Evolutionary conservation across 257 asterid genomes (phyloP), one percentile per base, ranked within the genome.

Genomic region (Penstemon newberryi): DNA sequence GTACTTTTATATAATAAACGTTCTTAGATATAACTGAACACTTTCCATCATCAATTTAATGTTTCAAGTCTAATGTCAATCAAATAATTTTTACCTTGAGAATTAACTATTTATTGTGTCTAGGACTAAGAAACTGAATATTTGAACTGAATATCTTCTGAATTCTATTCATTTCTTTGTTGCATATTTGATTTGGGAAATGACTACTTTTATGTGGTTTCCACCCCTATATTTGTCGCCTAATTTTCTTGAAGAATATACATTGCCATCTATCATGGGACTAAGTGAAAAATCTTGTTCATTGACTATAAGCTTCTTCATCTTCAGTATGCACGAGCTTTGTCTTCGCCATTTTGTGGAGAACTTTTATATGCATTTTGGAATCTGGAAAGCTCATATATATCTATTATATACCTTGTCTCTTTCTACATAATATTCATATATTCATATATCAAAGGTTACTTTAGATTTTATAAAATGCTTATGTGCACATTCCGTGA

Each of bases 381-480:
- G 41, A 40, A 51, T 51, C 65, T 66, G 63, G 45, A 53, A 46
- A 37, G 6, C 37, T 43, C 6, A 25, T 43, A 19, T 44, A 4
- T 46, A 39, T 46, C 67, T 56, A 56, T 41, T 13, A 8, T 39
- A 41, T 25, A 10, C 40, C 6, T 5, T 8, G 4, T 11, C 50
- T 69, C 60, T 63, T 53, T 62, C 45, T 19, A 11, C 40, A 64
- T 36, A 53, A 38, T 57, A 25, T 19, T 54, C 52, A 55, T 8
- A 38, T 57, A 25, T 19, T 54, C 52, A 55, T 8, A 40, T 56
- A 39, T 7, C 12, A 39, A 61, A 7, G 51, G 12, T 15, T 25
- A 40, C 18, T 12, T 49, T 33, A 10, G 13, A 47, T 13, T 41
- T 13, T 53, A 18, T 18, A 58, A 39, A 37, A n/a, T 70, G 49